Percentiles rank a stretch among this genome's conserved stretches.
These are phyloP conservation scores for Aurinia saxatilis DNA, from an alignment of 345 rosid genomes.

Conservation along the genomic window DNA sequence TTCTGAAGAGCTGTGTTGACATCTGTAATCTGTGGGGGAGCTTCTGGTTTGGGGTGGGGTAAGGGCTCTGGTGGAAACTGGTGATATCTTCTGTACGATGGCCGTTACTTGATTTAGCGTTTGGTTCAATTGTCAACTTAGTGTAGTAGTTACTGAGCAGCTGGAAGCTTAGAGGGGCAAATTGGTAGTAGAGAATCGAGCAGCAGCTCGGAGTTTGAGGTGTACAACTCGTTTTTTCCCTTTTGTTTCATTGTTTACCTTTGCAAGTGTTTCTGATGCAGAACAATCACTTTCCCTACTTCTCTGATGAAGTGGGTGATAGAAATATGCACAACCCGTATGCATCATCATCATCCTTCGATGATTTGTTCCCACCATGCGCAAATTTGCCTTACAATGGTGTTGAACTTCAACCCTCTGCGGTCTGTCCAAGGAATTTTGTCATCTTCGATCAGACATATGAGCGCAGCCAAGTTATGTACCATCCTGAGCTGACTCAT, in stretches of 20 bases:
- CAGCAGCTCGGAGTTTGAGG: slow-evolving; percentile 25
- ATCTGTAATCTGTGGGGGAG: slow-evolving; percentile 7
- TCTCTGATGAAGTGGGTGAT: slow-evolving; percentile 41
- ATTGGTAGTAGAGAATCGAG: slow-evolving; percentile 18
- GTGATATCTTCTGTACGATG: slow-evolving; percentile 28
- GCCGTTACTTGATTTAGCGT: slow-evolving; percentile 31
- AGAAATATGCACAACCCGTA: slow-evolving; percentile 35
- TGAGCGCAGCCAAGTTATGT: slow-evolving; percentile 63
- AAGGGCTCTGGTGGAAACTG: slow-evolving; percentile 26
- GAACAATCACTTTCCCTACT: slow-evolving; percentile 38
- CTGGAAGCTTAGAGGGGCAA: slow-evolving; percentile 20
- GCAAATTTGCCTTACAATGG: slow-evolving; percentile 43
- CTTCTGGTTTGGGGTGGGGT: slow-evolving; percentile 15
- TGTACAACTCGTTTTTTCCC: too few relatives aligned
- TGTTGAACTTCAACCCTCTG: slow-evolving; percentile 65
- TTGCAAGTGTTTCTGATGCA: slow-evolving; percentile 41
- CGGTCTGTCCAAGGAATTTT: slow-evolving; percentile 55
- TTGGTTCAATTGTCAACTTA: slow-evolving; percentile 22
- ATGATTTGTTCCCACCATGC: slow-evolving; percentile 46
- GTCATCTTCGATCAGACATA: slow-evolving; percentile 66
- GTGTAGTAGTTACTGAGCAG: slow-evolving; percentile 23
- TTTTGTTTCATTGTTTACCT: slow-evolving; percentile 1
- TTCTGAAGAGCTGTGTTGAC: slow-evolving; percentile 27
- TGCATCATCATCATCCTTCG: slow-evolving; percentile 44
- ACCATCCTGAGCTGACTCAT: slow-evolving; percentile 61